Percentiles rank a stretch among this genome's conserved stretches.
Conservation (phyloP, 768 basidiomycete species). For the Pulveroboletus ravenelii region DNA sequence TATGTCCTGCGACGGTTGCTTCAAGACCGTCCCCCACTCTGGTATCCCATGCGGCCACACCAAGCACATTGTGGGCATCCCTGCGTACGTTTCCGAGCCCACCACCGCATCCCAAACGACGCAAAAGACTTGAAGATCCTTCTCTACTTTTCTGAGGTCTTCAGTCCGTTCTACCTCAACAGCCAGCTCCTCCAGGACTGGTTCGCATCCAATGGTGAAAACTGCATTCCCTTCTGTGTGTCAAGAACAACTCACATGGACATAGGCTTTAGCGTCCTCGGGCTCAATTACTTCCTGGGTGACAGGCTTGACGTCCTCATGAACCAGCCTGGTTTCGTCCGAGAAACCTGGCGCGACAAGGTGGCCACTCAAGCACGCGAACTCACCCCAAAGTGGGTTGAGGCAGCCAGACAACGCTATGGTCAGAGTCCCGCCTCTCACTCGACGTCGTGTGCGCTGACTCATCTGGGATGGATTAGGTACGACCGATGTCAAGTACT, state of each 20-base stretch:
- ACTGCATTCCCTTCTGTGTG: neutral
- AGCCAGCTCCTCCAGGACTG: constrained; percentile 60
- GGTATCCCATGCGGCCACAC: constrained; percentile 42
- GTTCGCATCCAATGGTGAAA: constrained; percentile 52
- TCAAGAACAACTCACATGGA: neutral
- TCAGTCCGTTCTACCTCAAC: constrained; percentile 55
- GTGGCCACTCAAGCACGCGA: constrained; percentile 28
- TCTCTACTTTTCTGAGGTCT: constrained; percentile 57
- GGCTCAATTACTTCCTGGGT: constrained; percentile 62
- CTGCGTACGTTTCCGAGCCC: constrained; percentile 54
- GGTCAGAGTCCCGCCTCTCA: too few species aligned
- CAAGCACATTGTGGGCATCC: constrained; percentile 34
- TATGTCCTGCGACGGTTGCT: constrained; percentile 49
- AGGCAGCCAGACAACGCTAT: too few species aligned
- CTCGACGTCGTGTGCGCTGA: too few species aligned
- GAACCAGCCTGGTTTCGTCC: constrained; percentile 35
- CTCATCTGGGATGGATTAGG: too few species aligned
- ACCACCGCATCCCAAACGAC: constrained; percentile 2
- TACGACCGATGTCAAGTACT: too few species aligned
- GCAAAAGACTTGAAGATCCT: constrained; percentile 46
- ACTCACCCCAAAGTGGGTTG: too few species aligned
- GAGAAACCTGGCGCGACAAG: constrained; percentile 40
- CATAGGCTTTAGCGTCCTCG: constrained; percentile 54
- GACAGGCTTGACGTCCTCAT: constrained; percentile 44
- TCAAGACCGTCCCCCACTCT: constrained; percentile 46